Conservation (phyloP, 768 basidiomycete genomes). For the Pleurotus eryngii region DNA sequence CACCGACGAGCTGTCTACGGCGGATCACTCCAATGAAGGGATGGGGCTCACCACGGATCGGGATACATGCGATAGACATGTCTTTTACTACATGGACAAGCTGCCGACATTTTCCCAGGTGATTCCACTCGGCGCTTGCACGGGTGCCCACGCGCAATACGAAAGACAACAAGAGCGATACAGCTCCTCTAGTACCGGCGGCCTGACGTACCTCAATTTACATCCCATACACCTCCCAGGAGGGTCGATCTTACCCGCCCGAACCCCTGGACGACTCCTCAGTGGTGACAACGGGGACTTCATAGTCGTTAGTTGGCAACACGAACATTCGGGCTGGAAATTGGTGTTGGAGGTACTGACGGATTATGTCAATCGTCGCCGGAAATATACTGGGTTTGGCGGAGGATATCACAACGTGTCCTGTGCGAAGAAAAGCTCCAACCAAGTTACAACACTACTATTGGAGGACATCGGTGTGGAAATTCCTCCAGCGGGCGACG, state of each 20-base stretch:
- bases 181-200: constrained; percentile 43
- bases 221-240: constrained; percentile 74
- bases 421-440: constrained; percentile 42
- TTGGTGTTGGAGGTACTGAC: constrained; percentile 77
- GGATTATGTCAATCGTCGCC: constrained; percentile 65
- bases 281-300: constrained; percentile 69
- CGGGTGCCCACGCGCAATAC: constrained; percentile 68
- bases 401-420: constrained; percentile 50
- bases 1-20: constrained; percentile 60
- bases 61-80: constrained; percentile 60
- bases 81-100: constrained; percentile 72
- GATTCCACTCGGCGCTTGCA: constrained; percentile 57
- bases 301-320: constrained; percentile 75
- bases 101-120: constrained; percentile 76
- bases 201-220: constrained; percentile 61
- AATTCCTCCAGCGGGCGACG: constrained; percentile 56
- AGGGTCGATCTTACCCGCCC: constrained; percentile 64
- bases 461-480: constrained; percentile 76
- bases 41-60: constrained; percentile 43
- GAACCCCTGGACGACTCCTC: constrained; percentile 66
- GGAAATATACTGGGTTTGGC: constrained; percentile 34
- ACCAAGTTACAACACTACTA: constrained; percentile 40
- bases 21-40: constrained; percentile 41
- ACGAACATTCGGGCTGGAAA: constrained; percentile 84
- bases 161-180: constrained; percentile 65